Percentiles rank a stretch among this genome's conserved stretches.
Conservation (phyloP, 192 early-diverging fungal species). For the Podila epigama region DNA sequence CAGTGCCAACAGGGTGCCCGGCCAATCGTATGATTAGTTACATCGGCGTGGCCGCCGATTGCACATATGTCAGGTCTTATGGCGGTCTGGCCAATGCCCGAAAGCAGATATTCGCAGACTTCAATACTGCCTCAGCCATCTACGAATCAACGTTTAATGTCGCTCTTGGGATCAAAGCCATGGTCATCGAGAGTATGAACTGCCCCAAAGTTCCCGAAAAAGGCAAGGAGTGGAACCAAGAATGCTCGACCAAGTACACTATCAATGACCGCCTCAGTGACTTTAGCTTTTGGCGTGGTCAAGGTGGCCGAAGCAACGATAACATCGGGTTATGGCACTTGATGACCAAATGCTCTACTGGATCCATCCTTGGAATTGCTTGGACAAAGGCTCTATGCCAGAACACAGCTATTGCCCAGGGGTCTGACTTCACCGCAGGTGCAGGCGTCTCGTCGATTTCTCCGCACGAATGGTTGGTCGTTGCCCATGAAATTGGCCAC, state of each 20-base stretch:
- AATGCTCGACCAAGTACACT: conserved; percentile 70
- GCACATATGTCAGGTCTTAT: conserved; percentile 54
- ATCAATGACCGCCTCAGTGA: conserved; percentile 81
- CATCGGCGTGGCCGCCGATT: conserved; percentile 36
- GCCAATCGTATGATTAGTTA: conserved; percentile 21
- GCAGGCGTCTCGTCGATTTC: conserved; percentile 84
- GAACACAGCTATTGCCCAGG: conserved; percentile 54
- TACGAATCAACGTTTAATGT: conserved; percentile 89
- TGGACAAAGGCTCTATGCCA: conserved; percentile 81
- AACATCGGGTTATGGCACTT: conserved; percentile 89
- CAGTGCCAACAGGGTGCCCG: conserved; percentile 27
- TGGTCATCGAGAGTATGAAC: conserved; percentile 68
- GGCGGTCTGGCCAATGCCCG: conserved; percentile 63
- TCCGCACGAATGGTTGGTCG: conserved; percentile 89
- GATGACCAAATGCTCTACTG: conserved; percentile 76
- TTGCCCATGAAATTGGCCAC: conserved; percentile 94
- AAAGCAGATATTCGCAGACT: conserved; percentile 80
- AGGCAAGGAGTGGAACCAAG: conserved; percentile 74
- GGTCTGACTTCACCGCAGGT: conserved; percentile 70
- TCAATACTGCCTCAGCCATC: conserved; percentile 81
- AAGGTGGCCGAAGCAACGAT: conserved; percentile 56
- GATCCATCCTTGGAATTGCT: conserved; percentile 75
- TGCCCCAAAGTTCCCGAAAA: conserved; percentile 57
- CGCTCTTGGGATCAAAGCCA: conserved; percentile 75
- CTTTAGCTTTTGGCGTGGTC: conserved; percentile 88